These are phyloP conservation scores for Naganishia cerealis DNA, from an alignment of 1,284 basidiomycete species.

Conservation along the genomic window DNA sequence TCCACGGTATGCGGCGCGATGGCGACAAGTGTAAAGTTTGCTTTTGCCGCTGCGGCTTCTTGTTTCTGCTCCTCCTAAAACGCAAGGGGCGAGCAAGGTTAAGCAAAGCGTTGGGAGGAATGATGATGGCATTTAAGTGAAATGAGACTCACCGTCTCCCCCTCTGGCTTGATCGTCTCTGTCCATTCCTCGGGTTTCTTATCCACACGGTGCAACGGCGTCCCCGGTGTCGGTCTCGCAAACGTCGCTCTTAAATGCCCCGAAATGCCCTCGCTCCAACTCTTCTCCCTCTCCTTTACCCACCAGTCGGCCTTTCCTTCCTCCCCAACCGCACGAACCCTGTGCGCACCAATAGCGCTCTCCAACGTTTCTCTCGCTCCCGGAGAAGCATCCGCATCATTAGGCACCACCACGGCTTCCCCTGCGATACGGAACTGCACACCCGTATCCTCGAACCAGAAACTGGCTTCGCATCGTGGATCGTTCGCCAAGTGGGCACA, in stretches of 20 bases:
- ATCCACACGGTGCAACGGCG: slow-evolving; percentile 40
- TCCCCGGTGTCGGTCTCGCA: slow-evolving; percentile 48
- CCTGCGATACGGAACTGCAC: slow-evolving; percentile 51
- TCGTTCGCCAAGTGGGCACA: slow-evolving; percentile 43
- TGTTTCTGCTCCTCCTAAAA: slow-evolving; percentile 35
- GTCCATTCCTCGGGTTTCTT: slow-evolving; percentile 42
- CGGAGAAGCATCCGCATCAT: slow-evolving; percentile 25
- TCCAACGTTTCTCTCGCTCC: slow-evolving; percentile 4
- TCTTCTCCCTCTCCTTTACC: slow-evolving; percentile 42
- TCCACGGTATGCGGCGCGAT: slow-evolving; percentile 46
- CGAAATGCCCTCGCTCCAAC: slow-evolving; percentile 43
- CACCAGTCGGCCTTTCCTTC: slow-evolving; percentile 41
- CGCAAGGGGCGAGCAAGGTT: neutral
- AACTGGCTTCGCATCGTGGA: slow-evolving; percentile 45
- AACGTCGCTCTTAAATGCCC: slow-evolving; percentile 51
- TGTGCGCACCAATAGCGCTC: neutral
- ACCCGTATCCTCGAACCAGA: slow-evolving; percentile 46
- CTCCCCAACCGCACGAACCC: slow-evolving; percentile 16
- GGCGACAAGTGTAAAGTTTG: slow-evolving; percentile 49
- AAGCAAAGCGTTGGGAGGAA: neutral
- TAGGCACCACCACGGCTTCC: slow-evolving; percentile 42
- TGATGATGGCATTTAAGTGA: no score
- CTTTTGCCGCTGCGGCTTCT: slow-evolving; percentile 41
- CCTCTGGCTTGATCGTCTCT: slow-evolving; percentile 38
- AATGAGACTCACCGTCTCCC: slow-evolving; percentile 23